phyloP scores from a whole-genome alignment of 208 protist genomes.

The Trypanosoma congolense region DNA sequence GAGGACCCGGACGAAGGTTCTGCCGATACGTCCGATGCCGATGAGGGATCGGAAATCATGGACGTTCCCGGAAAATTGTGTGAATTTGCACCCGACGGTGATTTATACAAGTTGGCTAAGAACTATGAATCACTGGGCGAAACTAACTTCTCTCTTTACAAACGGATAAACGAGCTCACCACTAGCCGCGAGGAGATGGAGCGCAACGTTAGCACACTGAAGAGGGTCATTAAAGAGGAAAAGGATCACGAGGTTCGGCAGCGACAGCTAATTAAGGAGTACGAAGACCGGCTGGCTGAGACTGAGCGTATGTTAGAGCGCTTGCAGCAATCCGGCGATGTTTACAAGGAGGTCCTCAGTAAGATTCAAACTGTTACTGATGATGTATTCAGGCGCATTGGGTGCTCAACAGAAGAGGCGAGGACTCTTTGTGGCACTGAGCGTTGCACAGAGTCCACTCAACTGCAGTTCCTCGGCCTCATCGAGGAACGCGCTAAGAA shows the following conservation, averaged over 20 bases:
- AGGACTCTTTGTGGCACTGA: constrained; percentile 8
- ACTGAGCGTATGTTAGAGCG: constrained; percentile 81
- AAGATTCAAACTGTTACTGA: constrained; percentile 65
- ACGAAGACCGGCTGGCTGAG: constrained; percentile 83
- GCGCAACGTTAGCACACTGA: constrained; percentile 83
- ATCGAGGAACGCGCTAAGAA: constrained; percentile 87
- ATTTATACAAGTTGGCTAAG: constrained; percentile 81
- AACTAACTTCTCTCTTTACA: constrained; percentile 95
- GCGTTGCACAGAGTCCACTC: constrained; percentile 81
- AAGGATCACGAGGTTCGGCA: constrained; percentile 67
- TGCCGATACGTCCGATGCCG: constrained; percentile 13
- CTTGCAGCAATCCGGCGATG: constrained; percentile 38
- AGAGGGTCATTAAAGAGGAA: constrained; percentile 79
- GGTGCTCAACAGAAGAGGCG: constrained; percentile 36
- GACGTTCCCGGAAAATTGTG: constrained; percentile 81
- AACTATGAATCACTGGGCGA: constrained; percentile 90
- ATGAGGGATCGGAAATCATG: constrained; percentile 35
- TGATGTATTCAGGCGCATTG: constrained; percentile 70
- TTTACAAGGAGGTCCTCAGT: constrained; percentile 58
- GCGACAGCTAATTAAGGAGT: constrained; percentile 72
- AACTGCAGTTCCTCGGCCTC: constrained; percentile 81
- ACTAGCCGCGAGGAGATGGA: constrained; percentile 82
- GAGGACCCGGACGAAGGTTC: constrained; percentile 29
- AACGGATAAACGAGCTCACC: constrained; percentile 94
- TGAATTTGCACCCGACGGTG: constrained; percentile 69